phyloP scores from a whole-genome alignment of 495 filamentous ascomycete genomes.

The Hapsidospora chrysogenum region DNA sequence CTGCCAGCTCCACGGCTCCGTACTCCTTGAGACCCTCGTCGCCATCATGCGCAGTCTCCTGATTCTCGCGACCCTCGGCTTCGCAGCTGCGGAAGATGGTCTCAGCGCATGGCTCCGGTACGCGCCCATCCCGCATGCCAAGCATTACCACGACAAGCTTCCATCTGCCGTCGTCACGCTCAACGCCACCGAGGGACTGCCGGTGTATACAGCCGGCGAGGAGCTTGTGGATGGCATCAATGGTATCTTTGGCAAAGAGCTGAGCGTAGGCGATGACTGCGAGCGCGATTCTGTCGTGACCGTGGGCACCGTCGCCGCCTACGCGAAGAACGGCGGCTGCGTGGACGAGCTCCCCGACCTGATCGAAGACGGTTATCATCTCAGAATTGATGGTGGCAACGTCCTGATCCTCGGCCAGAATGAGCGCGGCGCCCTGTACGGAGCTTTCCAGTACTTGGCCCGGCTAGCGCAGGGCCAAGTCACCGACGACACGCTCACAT shows the following conservation, averaged over 20 bases:
- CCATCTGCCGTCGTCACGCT: slow-evolving; percentile 32
- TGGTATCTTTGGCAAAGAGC: slow-evolving; percentile 30
- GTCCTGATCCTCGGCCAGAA: slow-evolving; percentile 50
- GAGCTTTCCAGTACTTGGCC: slow-evolving; percentile 51
- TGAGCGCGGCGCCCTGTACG: slow-evolving; percentile 51
- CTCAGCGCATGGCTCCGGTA: slow-evolving; percentile 49
- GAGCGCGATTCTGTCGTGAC: slow-evolving; percentile 14
- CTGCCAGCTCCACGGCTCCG: too few species aligned
- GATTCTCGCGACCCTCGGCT: slow-evolving; percentile 13
- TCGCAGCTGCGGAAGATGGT: slow-evolving; percentile 37
- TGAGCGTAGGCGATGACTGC: slow-evolving; percentile 15
- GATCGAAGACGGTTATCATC: slow-evolving; percentile 46
- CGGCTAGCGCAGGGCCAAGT: slow-evolving; percentile 45
- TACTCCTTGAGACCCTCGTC: too few species aligned
- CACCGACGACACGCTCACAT: slow-evolving; percentile 30
- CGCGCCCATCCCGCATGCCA: slow-evolving; percentile 29
- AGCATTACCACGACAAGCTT: slow-evolving; percentile 8
- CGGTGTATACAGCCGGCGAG: slow-evolving; percentile 38
- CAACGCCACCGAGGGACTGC: slow-evolving; percentile 32
- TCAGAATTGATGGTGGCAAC: slow-evolving; percentile 23
- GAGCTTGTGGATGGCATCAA: slow-evolving; percentile 43
- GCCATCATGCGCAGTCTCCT: slow-evolving; percentile 15
- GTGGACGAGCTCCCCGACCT: slow-evolving; percentile 19
- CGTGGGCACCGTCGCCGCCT: slow-evolving; percentile 40
- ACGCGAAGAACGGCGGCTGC: slow-evolving; percentile 20